A percentile compares a stretch with the other conserved stretches of the same genome.
These are phyloP conservation scores for Fragilariopsis cylindrus DNA, from an alignment of 108 stramenopile genomes.

Conservation along the genomic window DNA sequence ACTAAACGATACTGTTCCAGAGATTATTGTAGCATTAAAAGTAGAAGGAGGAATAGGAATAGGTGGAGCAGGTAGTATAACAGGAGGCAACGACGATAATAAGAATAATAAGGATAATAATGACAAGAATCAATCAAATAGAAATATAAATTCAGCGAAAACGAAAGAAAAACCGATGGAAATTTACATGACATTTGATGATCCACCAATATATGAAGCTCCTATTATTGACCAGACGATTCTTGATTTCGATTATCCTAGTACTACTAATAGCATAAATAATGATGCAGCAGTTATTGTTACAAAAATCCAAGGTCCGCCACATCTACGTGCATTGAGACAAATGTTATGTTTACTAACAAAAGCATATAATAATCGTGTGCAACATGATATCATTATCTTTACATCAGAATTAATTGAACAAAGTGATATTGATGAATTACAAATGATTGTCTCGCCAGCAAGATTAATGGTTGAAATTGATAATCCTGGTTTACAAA, in stretches of 20 bases:
- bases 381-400: constrained; percentile 45
- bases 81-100: no score
- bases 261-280: no score
- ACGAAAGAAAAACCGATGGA: background rate
- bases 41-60: no score
- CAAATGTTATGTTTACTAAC: constrained; percentile 47
- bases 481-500: constrained; percentile 40
- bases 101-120: no score
- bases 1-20: no score
- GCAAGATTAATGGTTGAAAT: constrained; percentile 46
- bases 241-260: background rate
- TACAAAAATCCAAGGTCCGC: constrained; percentile 46
- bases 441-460: constrained; percentile 28
- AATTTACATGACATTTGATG: constrained; percentile 1
- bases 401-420: constrained; percentile 34
- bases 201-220: background rate
- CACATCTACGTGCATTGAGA: constrained; percentile 2
- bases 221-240: background rate
- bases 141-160: background rate
- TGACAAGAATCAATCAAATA: no score
- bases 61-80: no score
- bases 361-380: constrained; percentile 43
- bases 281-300: constrained; percentile 34
- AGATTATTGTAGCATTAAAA: no score
- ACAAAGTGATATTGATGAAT: constrained; percentile 6